Base-by-base conservation (phyloP, 441 rosid genomes). In the Gossypium gossypioides region DNA sequence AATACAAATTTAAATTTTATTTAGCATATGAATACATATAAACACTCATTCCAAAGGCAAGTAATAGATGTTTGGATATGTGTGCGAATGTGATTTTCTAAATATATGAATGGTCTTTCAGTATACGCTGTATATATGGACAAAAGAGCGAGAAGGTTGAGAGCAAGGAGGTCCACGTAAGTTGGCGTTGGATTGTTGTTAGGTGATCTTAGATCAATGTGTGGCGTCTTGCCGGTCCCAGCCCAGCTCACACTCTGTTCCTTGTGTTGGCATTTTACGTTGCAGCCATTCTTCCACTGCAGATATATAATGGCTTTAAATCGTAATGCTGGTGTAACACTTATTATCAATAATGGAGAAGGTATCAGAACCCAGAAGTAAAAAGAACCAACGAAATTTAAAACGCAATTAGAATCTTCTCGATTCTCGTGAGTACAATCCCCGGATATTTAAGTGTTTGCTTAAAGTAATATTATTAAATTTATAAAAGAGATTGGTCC, bases 281-380 rank as follows among this genome's bases (percentile, higher is more conserved):
- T 48, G 44, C n/a, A 48, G 71, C 8, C 59, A 50, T 27, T 50
- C n/a, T 67, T 48, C 8, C 51, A 50, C 6, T 67, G 59, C 59
- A 25, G 44, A 57, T 50, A 24, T 67, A 24, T 50, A 3, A 50
- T 67, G 37, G 37, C 21, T 19, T 40, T 60, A 60, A 60, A 60
- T 60, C 22, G 40, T 22, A 66, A 46, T 66, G 72, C 18, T 68
- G 46, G 40, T 50, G 42, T 48, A 51, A 50, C 44, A 67, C 58
- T 51, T 25, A 19, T 51, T 16, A 6, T 68, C 72, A 51, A 18
- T 29, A 68, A 68, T 25, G 46, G 60, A 16, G 60, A 51, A 16
- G 58, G 71, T 50, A 50, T 27, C 40, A 22, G 70, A 22, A 65
- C 9, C 52, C 59, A 27, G 27, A 51, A 51, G 72, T 16, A 29